Evolutionary conservation across 306 rosid genomes (phyloP).

Genomic region (Corylus heterophylla): DNA sequence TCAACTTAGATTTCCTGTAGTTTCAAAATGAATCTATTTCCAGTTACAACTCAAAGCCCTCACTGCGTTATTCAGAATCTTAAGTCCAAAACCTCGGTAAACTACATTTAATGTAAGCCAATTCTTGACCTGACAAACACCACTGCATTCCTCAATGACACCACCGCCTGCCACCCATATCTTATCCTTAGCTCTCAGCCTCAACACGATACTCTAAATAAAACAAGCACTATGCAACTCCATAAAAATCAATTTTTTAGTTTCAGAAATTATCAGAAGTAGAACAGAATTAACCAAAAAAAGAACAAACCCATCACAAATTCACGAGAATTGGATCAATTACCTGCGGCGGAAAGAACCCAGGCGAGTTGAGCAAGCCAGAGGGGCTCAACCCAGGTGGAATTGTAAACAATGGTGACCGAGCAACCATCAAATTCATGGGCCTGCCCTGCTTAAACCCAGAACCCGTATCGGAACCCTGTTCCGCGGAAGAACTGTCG

Average conservation of each 20-base stretch:
- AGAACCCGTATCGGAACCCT: conserved; percentile 27
- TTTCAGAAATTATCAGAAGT: neutral
- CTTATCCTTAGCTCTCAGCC: conserved; percentile 1
- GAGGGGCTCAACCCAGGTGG: conserved; percentile 92
- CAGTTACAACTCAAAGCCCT: neutral
- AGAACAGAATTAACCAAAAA: neutral
- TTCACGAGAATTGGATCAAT: neutral
- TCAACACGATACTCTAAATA: neutral
- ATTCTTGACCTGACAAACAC: neutral
- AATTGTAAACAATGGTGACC: conserved; percentile 71
- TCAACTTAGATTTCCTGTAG: neutral
- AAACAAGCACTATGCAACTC: neutral
- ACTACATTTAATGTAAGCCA: no score
- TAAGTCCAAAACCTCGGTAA: neutral
- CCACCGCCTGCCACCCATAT: neutral
- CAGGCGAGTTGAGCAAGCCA: conserved; percentile 90
- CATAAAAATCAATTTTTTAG: neutral
- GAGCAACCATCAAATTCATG: conserved; percentile 72
- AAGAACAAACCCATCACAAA: neutral
- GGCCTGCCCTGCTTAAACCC: conserved; percentile 89
- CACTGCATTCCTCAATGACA: neutral
- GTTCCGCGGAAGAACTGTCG: conserved; percentile 40
- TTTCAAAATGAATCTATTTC: no score
- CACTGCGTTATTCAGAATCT: neutral
- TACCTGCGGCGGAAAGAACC: conserved; percentile 89